Conservation (phyloP, 257 asterid genomes). For the Nicotiana tabacum region DNA sequence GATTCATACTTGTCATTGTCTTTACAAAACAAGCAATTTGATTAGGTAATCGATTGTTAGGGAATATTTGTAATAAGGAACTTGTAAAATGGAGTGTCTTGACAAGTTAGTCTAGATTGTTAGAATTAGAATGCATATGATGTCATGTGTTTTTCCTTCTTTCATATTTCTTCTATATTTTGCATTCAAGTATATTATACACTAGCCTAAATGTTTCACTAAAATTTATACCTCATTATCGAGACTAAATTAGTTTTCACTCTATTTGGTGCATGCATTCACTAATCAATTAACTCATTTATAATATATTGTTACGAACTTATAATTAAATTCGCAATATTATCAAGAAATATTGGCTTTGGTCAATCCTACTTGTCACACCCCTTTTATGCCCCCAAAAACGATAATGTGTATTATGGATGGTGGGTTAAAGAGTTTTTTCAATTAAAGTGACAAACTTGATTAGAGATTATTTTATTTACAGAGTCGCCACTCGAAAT, state of each 20-base stretch:
- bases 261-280: too few species aligned
- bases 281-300: too few species aligned
- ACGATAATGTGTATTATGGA: too few species aligned
- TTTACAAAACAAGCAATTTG: background rate
- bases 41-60: background rate
- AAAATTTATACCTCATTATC: background rate
- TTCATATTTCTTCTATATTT: background rate
- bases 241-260: too few species aligned
- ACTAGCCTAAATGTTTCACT: background rate
- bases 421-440: too few species aligned
- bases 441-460: too few species aligned
- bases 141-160: background rate
- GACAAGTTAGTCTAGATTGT: background rate
- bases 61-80: background rate
- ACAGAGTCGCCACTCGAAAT: too few species aligned
- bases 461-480: too few species aligned
- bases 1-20: background rate
- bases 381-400: too few species aligned
- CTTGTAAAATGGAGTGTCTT: background rate
- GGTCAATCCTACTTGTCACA: background rate
- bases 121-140: background rate
- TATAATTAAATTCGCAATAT: background rate
- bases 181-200: background rate
- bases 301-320: background rate
- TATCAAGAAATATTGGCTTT: background rate